These are phyloP conservation scores for Hymenoscyphus albidus DNA, from an alignment of 2,329 filamentous ascomycete genomes.

Conservation along the genomic window DNA sequence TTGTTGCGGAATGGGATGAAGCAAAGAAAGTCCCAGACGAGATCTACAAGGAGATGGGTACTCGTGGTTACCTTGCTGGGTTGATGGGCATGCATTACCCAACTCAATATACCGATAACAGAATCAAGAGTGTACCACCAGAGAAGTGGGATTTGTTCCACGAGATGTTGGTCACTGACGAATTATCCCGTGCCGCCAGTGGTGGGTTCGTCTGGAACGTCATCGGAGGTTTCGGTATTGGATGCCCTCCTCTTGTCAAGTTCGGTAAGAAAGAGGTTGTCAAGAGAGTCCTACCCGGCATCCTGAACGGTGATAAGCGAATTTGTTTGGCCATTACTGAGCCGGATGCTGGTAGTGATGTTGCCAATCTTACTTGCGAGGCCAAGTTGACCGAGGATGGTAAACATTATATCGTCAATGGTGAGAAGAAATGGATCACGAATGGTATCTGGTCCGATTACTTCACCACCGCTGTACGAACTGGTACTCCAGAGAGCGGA, in stretches of 20 bases:
- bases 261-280: conserved; percentile 83
- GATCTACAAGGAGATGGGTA: conserved; percentile 95
- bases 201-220: conserved; percentile 97
- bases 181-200: conserved; percentile 82
- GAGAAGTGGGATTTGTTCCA: conserved; percentile 99
- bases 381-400: conserved; percentile 92
- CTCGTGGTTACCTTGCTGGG: conserved; percentile 88
- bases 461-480: conserved; percentile 95
- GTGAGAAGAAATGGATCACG: conserved; percentile 99
- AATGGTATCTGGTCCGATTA: conserved; percentile 97
- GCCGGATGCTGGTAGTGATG: conserved; percentile 90
- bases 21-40: conserved; percentile 80
- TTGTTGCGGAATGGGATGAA: conserved; percentile 96
- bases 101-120: conserved; percentile 65
- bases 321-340: conserved; percentile 98
- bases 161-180: conserved; percentile 91
- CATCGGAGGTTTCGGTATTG: conserved; percentile 94
- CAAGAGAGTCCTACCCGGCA: conserved; percentile 82
- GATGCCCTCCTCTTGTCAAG: conserved; percentile 85
- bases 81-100: conserved; percentile 83
- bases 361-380: conserved; percentile 92
- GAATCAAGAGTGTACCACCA: conserved; percentile 71
- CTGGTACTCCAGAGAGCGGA: conserved; percentile 63
- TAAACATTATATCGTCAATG: conserved; percentile 99
- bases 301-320: conserved; percentile 88